Evolutionary conservation across 192 early-diverging fungal genomes (phyloP).

Genomic region (Podila horticola): DNA sequence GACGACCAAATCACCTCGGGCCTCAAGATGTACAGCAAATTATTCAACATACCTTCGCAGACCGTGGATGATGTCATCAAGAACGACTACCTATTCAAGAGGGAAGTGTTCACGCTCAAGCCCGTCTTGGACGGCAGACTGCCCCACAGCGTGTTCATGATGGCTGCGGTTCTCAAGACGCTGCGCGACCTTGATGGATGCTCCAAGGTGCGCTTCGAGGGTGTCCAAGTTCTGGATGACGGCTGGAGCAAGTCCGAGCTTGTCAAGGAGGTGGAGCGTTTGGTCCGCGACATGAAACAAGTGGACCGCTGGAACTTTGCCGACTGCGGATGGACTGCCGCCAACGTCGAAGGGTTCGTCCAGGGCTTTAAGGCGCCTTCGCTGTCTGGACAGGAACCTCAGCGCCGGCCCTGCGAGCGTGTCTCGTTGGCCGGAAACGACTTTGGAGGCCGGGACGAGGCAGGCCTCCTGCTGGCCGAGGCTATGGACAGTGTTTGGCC

Average conservation of each 20-base stretch:
- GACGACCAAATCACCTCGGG: slow-evolving; percentile 17
- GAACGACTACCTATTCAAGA: slow-evolving; percentile 9
- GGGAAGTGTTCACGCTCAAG: slow-evolving; percentile 21
- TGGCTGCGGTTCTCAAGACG: slow-evolving; percentile 13
- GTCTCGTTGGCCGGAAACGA: slow-evolving; percentile 40
- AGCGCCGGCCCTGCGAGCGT: slow-evolving; percentile 17
- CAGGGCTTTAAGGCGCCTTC: slow-evolving; percentile 5
- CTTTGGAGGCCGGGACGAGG: slow-evolving; percentile 32
- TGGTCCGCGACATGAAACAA: slow-evolving; percentile 38
- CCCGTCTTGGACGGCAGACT: slow-evolving; percentile 3
- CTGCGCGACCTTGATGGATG: slow-evolving; percentile 35
- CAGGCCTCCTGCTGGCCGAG: slow-evolving; percentile 20
- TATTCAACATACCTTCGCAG: slow-evolving; percentile 18
- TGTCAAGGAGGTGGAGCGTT: slow-evolving; percentile 31
- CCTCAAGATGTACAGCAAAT: slow-evolving; percentile 15
- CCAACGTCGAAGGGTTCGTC: slow-evolving; percentile 28
- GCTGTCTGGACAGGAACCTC: not conserved
- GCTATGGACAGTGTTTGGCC: slow-evolving; percentile 12
- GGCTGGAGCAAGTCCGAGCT: slow-evolving; percentile 42
- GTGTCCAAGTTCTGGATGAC: slow-evolving; percentile 16
- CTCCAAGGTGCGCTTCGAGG: slow-evolving; percentile 36
- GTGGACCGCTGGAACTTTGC: slow-evolving; percentile 49
- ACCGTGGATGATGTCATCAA: slow-evolving; percentile 1
- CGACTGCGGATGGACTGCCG: slow-evolving; percentile 29
- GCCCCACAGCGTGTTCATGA: not conserved